Evolutionary conservation across 345 rosid species (phyloP), one percentile per base, ranked within the genome.

Genomic region (Microcos paniculata): DNA sequence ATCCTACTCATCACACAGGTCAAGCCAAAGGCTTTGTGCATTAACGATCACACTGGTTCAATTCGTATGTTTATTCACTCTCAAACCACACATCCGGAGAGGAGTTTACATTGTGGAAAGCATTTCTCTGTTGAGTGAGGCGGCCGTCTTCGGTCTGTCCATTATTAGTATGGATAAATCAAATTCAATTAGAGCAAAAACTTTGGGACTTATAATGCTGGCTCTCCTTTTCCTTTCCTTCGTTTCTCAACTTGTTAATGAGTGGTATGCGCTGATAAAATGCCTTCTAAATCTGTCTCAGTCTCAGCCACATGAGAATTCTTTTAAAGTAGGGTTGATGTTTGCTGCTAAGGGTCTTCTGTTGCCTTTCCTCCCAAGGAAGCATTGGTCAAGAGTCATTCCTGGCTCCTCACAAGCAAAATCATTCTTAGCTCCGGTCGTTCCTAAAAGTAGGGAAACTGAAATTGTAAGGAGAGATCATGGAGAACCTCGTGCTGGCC

Each of bases 331-430:
- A 4, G 87, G 88, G 18, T 63, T 84, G 73, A 84, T 72, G 72
- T 62, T 77, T 65, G 87, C 72, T 35, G 85, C 82, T 18, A 84
- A 79, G 76, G 88, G 90, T 53, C 80, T 87, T 51, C 76, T 87
- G 56, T 57, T 85, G 66, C 88, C 87, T 80, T 82, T 85, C 71
- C 83, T 85, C 28, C 88, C 90, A 31, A 80, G 77, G 51, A 80
- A 70, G 68, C 77, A 79, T 35, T 85, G 88, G 90, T 62, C 87
- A 26, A 75, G 81, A 75, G 65, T 81, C 28, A 40, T 79, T 14
- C 81, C 80, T 1, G 69, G 77, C 78, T 67, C 69, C 65, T 81
- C 79, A 40, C 78, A 62, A 69, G 80, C 78, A 6, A 73, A 83
- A 57, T 78, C 85, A 12, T 80, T 85, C 74, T 59, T 81, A 70